A percentile compares a stretch with the other conserved stretches of the same genome.
Conservation (phyloP, 2,329 filamentous ascomycete genomes). For the Penicillium expansum region DNA sequence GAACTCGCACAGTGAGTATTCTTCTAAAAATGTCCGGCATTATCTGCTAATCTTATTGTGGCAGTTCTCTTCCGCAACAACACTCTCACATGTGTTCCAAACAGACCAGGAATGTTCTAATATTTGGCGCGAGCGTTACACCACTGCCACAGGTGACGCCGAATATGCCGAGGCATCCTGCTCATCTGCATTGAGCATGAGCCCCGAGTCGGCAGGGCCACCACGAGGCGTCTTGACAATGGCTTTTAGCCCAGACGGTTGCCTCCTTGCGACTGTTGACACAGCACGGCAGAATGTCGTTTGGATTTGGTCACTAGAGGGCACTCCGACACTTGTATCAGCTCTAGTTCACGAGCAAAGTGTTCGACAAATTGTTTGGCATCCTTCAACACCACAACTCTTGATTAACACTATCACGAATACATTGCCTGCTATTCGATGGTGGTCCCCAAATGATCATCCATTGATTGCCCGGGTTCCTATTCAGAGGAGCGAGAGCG, state of each 20-base stretch:
- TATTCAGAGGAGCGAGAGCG: constrained; percentile 32
- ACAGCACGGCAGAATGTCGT: constrained; percentile 44
- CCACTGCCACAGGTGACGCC: constrained; percentile 28
- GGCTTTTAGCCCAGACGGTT: constrained; percentile 40
- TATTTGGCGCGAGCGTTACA: constrained; percentile 37
- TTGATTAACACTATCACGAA: constrained; percentile 40
- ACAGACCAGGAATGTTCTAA: constrained; percentile 30
- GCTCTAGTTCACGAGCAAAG: constrained; percentile 43
- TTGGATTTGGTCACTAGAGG: constrained; percentile 45
- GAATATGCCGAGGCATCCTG: constrained; percentile 41
- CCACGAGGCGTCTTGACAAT: constrained; percentile 40
- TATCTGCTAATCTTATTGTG: constrained; percentile 1
- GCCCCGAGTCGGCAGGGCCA: constrained; percentile 28
- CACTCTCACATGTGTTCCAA: constrained; percentile 36
- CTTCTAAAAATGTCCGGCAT: background rate
- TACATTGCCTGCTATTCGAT: constrained; percentile 32
- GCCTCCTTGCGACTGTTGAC: constrained; percentile 40
- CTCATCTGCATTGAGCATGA: constrained; percentile 36
- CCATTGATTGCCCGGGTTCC: constrained; percentile 34
- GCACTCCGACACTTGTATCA: constrained; percentile 30
- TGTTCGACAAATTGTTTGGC: constrained; percentile 43
- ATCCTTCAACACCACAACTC: constrained; percentile 36
- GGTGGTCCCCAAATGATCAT: constrained; percentile 32
- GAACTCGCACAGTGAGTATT: constrained; percentile 41
- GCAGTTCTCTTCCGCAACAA: constrained; percentile 35